Base-by-base conservation (phyloP, 768 basidiomycete species). In the Glaciozyma martinii region DNA sequence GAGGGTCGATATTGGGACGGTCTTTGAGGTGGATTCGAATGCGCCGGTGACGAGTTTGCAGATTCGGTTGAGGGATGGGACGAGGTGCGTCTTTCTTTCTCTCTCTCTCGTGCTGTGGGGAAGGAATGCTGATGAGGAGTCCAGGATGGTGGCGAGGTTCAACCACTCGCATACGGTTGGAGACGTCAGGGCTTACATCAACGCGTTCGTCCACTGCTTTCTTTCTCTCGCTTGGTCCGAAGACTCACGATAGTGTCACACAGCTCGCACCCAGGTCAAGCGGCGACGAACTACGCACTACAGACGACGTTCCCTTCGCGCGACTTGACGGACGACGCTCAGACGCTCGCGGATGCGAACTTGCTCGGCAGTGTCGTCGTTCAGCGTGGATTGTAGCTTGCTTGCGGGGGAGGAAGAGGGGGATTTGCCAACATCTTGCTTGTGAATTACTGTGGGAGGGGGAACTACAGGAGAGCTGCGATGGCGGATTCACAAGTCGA, bases 41-140 rank as follows among this genome's bases (percentile, higher is more conserved):
- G 80, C 82, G 75, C 93, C 94, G 8, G 87, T 85, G 55, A 95
- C 93, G 49, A 89, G 85, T 75, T 80, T 98, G 16, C 95, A 97
- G 78, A 82, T 98, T 63, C 81, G 95, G 61, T 74, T 98, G 60
- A 89, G 88, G 15, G 92, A 94, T 76, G 94, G 94, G 13, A 88
- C 90, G 23, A 83, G 89, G 88, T 88, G 61, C 56, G 76, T 65
- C n/a, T 40, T 40, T 30, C 40, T 21, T 37, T 52, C n/a, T 42
- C 7, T 16, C 60, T 33, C 47, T 16, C 58, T n/a, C 7, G 10
- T 10, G 40, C 18, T 60, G 40, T 47, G 25, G 49, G 46, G 19
- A 30, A 32, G 15, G 15, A 43, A 9, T 6, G 19, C 30, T 13
- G 44, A 5, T 32, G n/a, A 47, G 33, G 30, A 19, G 30, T 63